A percentile compares a stretch with the other conserved stretches of the same genome.
Evolutionary conservation across 1,284 basidiomycete genomes (phyloP).

Genomic region (Thecaphora frezii): DNA sequence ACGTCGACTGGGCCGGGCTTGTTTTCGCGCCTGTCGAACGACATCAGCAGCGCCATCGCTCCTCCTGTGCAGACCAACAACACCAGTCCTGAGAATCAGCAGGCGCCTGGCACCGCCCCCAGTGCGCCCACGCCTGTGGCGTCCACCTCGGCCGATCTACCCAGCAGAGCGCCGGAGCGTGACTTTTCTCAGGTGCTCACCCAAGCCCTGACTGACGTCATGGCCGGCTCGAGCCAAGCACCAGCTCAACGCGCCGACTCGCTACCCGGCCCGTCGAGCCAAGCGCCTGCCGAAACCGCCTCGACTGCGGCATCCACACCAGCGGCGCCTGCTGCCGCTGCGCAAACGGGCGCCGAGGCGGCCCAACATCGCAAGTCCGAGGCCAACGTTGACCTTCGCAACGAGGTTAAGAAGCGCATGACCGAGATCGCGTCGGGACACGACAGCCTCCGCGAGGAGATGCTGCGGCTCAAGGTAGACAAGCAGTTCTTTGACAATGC

Average conservation of each 20-base stretch:
- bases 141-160: too few relatives aligned
- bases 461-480: slow-evolving; percentile 36
- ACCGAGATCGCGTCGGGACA: slow-evolving; percentile 25
- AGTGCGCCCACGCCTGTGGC: too few relatives aligned
- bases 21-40: neutral
- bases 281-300: too few relatives aligned
- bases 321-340: too few relatives aligned
- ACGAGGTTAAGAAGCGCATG: slow-evolving; percentile 28
- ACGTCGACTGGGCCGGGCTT: neutral
- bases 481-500: slow-evolving; percentile 35
- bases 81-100: too few relatives aligned
- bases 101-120: too few relatives aligned
- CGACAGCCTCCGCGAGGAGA: slow-evolving; percentile 26
- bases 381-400: slow-evolving; percentile 17
- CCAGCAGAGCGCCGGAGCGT: neutral
- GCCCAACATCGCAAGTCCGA: neutral
- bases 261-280: too few relatives aligned
- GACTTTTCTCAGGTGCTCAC: neutral
- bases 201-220: neutral
- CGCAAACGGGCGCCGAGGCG: too few relatives aligned
- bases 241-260: too few relatives aligned
- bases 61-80: too few relatives aligned
- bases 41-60: neutral
- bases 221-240: neutral
- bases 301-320: too few relatives aligned